Evolutionary conservation across 495 filamentous ascomycete species (phyloP).

Genomic region (Bacidia gigantensis): DNA sequence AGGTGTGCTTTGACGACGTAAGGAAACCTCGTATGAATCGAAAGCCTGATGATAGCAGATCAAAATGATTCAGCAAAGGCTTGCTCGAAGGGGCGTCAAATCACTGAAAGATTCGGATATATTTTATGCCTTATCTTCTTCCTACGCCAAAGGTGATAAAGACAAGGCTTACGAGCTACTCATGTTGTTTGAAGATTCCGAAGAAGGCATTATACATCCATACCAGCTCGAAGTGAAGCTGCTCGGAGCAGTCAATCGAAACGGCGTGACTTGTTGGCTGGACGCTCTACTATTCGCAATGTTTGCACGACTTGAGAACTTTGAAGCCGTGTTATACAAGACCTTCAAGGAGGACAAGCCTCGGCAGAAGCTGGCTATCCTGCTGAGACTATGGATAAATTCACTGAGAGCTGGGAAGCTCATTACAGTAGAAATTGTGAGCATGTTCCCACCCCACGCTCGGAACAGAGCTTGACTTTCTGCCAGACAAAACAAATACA

Average conservation of each 20-base stretch:
- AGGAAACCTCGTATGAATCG: neutral
- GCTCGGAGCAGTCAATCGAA: slow-evolving; percentile 75
- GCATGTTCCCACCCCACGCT: slow-evolving; percentile 20
- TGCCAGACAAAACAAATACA: slow-evolving; percentile 68
- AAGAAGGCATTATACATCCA: slow-evolving; percentile 62
- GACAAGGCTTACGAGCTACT: slow-evolving; percentile 67
- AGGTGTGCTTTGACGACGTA: slow-evolving; percentile 21
- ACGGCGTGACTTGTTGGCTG: slow-evolving; percentile 78
- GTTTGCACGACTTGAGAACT: slow-evolving; percentile 81
- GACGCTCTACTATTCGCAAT: slow-evolving; percentile 92
- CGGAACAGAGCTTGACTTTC: slow-evolving; percentile 11
- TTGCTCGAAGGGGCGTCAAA: slow-evolving; percentile 39
- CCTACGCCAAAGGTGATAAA: slow-evolving; percentile 51
- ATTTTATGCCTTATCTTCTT: slow-evolving; percentile 51
- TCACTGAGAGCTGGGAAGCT: slow-evolving; percentile 72
- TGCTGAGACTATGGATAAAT: slow-evolving; percentile 87
- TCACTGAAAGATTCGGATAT: slow-evolving; percentile 48
- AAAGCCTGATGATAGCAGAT: slow-evolving; percentile 19
- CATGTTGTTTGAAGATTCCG: slow-evolving; percentile 59
- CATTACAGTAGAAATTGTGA: slow-evolving; percentile 72
- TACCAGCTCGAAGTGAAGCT: slow-evolving; percentile 58
- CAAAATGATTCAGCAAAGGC: slow-evolving; percentile 36
- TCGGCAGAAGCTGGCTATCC: slow-evolving; percentile 53
- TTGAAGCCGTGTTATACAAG: slow-evolving; percentile 78
- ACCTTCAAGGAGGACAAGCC: slow-evolving; percentile 53